Conservation (phyloP, 23 red algal species). For the Gracilariopsis chorda region DNA sequence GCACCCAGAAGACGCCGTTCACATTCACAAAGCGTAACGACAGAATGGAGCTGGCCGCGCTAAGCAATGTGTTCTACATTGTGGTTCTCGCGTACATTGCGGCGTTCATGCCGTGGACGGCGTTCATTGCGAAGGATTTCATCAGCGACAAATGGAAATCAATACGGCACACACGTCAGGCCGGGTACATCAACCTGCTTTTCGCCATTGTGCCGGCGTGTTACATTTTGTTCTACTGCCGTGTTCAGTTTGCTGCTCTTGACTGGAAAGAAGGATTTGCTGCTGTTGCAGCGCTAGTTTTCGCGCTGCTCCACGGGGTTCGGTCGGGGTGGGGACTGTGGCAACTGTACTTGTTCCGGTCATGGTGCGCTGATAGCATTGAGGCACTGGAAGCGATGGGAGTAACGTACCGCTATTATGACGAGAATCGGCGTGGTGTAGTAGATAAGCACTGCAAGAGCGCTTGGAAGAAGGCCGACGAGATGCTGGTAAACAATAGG, state of each 20-base stretch:
- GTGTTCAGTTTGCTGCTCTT: neutral
- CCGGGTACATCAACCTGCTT: conserved; percentile 19
- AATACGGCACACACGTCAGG: neutral
- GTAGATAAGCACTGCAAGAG: neutral
- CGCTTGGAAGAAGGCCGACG: neutral
- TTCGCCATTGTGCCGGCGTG: neutral
- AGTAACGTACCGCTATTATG: neutral
- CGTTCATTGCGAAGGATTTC: neutral
- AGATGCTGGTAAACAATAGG: neutral
- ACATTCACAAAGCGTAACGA: too few species aligned
- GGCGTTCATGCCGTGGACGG: conserved; percentile 22
- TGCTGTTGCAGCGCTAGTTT: neutral
- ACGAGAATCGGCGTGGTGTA: neutral
- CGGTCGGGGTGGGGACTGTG: conserved; percentile 4
- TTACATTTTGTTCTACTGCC: neutral
- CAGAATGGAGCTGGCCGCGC: neutral
- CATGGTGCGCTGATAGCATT: neutral
- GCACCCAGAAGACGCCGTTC: too few species aligned
- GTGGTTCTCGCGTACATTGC: conserved; percentile 1
- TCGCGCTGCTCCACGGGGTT: neutral
- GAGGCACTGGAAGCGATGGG: neutral
- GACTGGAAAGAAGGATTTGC: conserved; percentile 25
- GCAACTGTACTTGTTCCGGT: neutral
- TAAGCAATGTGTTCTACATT: neutral
- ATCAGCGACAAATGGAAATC: neutral